Base-by-base conservation (phyloP, 495 filamentous ascomycete genomes). In the Haplographium delicatum region DNA sequence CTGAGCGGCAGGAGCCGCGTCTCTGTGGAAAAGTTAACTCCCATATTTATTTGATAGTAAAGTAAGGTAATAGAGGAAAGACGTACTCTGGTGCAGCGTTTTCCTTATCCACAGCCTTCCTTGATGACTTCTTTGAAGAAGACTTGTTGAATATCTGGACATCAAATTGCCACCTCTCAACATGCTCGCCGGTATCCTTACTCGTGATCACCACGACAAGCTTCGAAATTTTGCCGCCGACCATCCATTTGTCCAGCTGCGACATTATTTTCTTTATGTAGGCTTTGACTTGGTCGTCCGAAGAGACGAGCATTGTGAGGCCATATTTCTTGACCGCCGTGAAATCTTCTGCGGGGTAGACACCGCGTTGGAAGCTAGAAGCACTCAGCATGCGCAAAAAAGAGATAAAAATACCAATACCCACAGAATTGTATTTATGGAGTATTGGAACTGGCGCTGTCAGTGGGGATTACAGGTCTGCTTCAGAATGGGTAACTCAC, bases 241-340 rank as follows among this genome's bases (percentile, higher is more conserved):
- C 73, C 86, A 96, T 97, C 93, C 93, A 98, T 61, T 84, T 86
- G 69, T 91, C 89, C 37, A 96, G 79, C 69, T 95, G 90, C 4
- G 84, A 85, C 88, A 95, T 96, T 68, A 96, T 95, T 72, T 93
- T 95, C 72, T 94, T 95, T 75, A 95, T 94, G 68, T 98, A 98
- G 43, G 91, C 89, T 72, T 95, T 94, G 58, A 98, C 93, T 66
- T 97, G 90, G 72, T 97, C 93, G 68, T 98, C 93, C 50, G 87
- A 82, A 15, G 93, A 89, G 30, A 96, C 89, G 82, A 64, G 86
- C 89, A 98, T 97, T 62, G 95, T 97, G 57, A 98, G 82, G 60
- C 94, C 94, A 82, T 98, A 98, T 74, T 98, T 98, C 70, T 97
- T 97, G 59, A 98, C 54, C 85, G 91, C 84, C 54, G 86, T 90